These are phyloP conservation scores for Lactarius trivialis DNA, from an alignment of 768 basidiomycete genomes.

Conservation along the genomic window DNA sequence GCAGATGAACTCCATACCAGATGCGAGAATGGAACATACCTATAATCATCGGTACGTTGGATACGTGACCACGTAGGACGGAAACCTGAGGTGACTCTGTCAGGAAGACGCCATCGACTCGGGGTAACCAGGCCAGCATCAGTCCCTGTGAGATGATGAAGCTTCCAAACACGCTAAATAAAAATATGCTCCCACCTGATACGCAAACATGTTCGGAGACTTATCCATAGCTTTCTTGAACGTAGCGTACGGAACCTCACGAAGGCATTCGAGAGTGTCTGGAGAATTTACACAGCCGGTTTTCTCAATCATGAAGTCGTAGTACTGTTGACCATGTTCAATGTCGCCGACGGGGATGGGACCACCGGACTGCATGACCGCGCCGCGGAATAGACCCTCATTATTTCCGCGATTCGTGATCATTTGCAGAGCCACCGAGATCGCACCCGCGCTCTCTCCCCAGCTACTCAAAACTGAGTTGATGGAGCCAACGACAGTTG, in stretches of 20 bases:
- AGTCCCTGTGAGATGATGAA: slow-evolving; percentile 21
- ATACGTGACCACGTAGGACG: slow-evolving; percentile 20
- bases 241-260: slow-evolving; percentile 30
- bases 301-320: slow-evolving; percentile 36
- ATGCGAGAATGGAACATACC: slow-evolving; percentile 10
- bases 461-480: slow-evolving; percentile 29
- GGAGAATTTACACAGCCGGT: slow-evolving; percentile 32
- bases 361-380: slow-evolving; percentile 41
- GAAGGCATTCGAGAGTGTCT: slow-evolving; percentile 41
- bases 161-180: neutral
- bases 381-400: slow-evolving; percentile 37
- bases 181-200: slow-evolving; percentile 26
- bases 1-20: neutral
- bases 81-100: slow-evolving; percentile 23
- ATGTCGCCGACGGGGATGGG: slow-evolving; percentile 31
- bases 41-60: slow-evolving; percentile 24
- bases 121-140: slow-evolving; percentile 25
- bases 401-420: slow-evolving; percentile 34
- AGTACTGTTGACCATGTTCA: slow-evolving; percentile 32
- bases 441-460: slow-evolving; percentile 52
- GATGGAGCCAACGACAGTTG: slow-evolving; percentile 3
- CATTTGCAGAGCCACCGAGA: slow-evolving; percentile 40
- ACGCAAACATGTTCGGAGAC: slow-evolving; percentile 31
- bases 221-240: slow-evolving; percentile 32
- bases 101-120: slow-evolving; percentile 27